phyloP scores from a whole-genome alignment of 2,329 filamentous ascomycete species.

The Tolypocladium nubicola region DNA sequence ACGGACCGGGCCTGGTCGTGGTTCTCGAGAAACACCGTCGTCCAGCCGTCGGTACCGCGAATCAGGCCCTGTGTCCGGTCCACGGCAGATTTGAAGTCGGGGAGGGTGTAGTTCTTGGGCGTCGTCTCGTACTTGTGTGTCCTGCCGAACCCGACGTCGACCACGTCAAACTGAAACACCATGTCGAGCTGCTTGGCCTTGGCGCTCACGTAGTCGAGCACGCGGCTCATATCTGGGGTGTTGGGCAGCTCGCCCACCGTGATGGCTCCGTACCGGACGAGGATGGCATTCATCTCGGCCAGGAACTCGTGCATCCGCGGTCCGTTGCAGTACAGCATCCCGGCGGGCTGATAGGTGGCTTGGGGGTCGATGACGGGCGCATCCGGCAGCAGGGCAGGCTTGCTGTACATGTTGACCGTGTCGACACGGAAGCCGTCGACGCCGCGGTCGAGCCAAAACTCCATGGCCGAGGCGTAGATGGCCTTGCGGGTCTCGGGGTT shows the following conservation, averaged over 20 bases:
- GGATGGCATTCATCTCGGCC: conserved; percentile 51
- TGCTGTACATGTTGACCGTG: conserved; percentile 64
- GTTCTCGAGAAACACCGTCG: conserved; percentile 54
- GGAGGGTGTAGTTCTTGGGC: conserved; percentile 31
- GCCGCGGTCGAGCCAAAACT: conserved; percentile 69
- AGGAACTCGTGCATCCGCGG: conserved; percentile 60
- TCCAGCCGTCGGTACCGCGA: conserved; percentile 47
- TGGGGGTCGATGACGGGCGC: conserved; percentile 40
- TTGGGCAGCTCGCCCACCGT: conserved; percentile 60
- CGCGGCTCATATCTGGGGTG: conserved; percentile 45
- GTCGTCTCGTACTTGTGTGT: conserved; percentile 42
- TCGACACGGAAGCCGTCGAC: conserved; percentile 68
- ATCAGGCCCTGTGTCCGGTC: conserved; percentile 40
- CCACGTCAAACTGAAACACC: conserved; percentile 59
- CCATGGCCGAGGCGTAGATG: conserved; percentile 61
- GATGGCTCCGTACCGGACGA: conserved; percentile 52
- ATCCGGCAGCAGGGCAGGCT: conserved; percentile 46
- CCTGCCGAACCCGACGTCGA: conserved; percentile 46
- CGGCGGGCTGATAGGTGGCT: conserved; percentile 39
- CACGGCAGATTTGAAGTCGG: conserved; percentile 36
- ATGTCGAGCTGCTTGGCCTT: conserved; percentile 52
- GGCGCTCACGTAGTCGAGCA: conserved; percentile 49
- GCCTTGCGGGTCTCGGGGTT: conserved; percentile 55
- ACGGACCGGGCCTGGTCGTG: conserved; percentile 53
- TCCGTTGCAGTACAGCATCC: conserved; percentile 53